A percentile compares a stretch with the other conserved stretches of the same genome.
Conservation (phyloP, 2,329 filamentous ascomycete genomes). For the Penicillium frequentans region DNA sequence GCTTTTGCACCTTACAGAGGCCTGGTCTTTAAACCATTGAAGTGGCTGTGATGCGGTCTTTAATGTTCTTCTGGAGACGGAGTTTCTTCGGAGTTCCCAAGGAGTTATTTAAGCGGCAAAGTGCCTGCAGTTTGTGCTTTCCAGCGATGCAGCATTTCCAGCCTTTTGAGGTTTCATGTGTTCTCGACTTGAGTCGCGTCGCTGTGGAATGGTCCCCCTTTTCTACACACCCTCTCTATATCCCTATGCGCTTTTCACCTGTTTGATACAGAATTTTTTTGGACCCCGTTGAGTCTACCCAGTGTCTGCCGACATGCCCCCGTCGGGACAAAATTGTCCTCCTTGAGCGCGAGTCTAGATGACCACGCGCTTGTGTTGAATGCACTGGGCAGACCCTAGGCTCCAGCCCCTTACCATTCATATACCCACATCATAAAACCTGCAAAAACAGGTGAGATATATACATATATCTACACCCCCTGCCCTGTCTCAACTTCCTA, state of each 20-base stretch:
- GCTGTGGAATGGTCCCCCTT: slow-evolving; percentile 13
- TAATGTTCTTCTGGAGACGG: slow-evolving; percentile 6
- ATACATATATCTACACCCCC: neutral
- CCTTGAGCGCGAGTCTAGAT: neutral
- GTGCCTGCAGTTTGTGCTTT: slow-evolving; percentile 14
- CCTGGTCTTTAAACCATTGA: neutral
- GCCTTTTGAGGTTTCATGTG: slow-evolving; percentile 12
- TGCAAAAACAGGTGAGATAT: neutral
- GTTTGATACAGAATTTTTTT: neutral
- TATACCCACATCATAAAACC: neutral
- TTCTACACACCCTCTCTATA: slow-evolving; percentile 7
- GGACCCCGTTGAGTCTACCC: neutral
- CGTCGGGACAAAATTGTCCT: neutral
- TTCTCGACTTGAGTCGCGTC: slow-evolving; percentile 10
- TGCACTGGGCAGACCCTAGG: neutral
- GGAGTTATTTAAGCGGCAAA: slow-evolving; percentile 14
- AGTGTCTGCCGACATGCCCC: neutral
- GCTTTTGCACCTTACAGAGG: neutral
- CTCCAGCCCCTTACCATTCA: neutral
- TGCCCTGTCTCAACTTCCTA: neutral
- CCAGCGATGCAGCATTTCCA: slow-evolving; percentile 15
- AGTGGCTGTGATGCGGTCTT: slow-evolving; percentile 1
- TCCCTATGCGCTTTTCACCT: neutral
- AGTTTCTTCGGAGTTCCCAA: slow-evolving; percentile 13
- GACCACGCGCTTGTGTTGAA: neutral